phyloP scores from a whole-genome alignment of 805 yeast genomes.

The Yamadazyma tumulicola region DNA sequence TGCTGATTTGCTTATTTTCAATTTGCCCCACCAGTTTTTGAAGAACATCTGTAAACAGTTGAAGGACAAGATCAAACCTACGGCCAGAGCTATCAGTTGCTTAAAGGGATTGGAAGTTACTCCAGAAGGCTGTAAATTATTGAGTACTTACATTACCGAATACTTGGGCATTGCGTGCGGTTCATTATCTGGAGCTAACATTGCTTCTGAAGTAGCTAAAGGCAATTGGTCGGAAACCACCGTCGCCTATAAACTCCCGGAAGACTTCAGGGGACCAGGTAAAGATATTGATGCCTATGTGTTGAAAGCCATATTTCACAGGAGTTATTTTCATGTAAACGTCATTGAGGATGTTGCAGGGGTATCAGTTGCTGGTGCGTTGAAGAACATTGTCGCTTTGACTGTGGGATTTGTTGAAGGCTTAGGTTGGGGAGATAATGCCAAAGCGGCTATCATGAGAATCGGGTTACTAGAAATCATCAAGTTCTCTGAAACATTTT shows the following conservation, averaged over 20 bases:
- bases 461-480: conserved; percentile 42
- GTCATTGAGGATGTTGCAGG: conserved; percentile 45
- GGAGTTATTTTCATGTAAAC: conserved; percentile 44
- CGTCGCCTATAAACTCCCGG: conserved; percentile 39
- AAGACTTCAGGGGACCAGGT: conserved; percentile 39
- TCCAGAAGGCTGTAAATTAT: conserved; percentile 41
- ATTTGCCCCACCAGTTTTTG: conserved; percentile 46
- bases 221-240: conserved; percentile 47
- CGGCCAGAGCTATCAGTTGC: conserved; percentile 43
- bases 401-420: conserved; percentile 48
- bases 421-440: conserved; percentile 48
- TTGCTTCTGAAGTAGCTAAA: conserved; percentile 45
- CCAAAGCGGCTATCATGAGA: conserved; percentile 47
- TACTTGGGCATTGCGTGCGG: conserved; percentile 43
- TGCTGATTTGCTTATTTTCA: conserved; percentile 43
- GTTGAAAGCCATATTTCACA: conserved; percentile 43
- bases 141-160: conserved; percentile 42
- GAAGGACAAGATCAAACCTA: conserved; percentile 36
- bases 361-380: conserved; percentile 45
- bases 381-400: conserved; percentile 44
- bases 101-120: conserved; percentile 45
- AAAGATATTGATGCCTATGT: conserved; percentile 37
- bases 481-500: conserved; percentile 54
- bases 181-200: conserved; percentile 46
- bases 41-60: conserved; percentile 36